Evolutionary conservation across 2,329 filamentous ascomycete genomes (phyloP).

Genomic region (Zalaria sp.): DNA sequence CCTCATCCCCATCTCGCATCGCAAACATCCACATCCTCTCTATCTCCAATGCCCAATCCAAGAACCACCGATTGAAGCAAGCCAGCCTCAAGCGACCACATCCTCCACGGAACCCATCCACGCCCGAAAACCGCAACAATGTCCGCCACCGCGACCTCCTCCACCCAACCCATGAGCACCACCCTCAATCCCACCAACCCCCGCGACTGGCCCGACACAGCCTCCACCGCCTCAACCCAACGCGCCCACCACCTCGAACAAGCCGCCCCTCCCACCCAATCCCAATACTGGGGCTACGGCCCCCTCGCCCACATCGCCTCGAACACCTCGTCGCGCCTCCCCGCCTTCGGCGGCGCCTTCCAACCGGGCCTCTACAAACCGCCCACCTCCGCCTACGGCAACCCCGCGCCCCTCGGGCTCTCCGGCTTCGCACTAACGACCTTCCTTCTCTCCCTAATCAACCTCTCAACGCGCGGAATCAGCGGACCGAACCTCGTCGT

Average conservation of each 20-base stretch:
- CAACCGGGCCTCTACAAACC: constrained; percentile 56
- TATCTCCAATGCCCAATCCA: too few relatives aligned
- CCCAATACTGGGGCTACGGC: constrained; percentile 4
- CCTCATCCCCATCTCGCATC: too few relatives aligned
- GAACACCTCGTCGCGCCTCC: constrained; percentile 23
- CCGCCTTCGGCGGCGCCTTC: constrained; percentile 58
- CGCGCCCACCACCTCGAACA: not conserved
- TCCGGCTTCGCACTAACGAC: constrained; percentile 71
- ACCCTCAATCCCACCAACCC: too few relatives aligned
- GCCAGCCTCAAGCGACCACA: too few relatives aligned
- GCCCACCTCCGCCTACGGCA: constrained; percentile 51
- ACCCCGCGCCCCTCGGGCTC: constrained; percentile 65
- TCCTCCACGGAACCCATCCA: too few relatives aligned
- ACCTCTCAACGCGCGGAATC: constrained; percentile 51
- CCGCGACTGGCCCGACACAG: too few relatives aligned
- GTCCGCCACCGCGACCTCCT: too few relatives aligned
- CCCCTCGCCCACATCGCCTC: constrained; percentile 36
- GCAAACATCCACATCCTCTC: too few relatives aligned
- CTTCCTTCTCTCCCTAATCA: constrained; percentile 63
- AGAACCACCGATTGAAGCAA: too few relatives aligned
- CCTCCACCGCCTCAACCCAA: too few relatives aligned
- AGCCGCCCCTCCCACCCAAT: not conserved
- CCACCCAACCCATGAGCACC: too few relatives aligned
- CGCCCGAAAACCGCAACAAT: too few relatives aligned
- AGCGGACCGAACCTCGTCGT: constrained; percentile 51